Evolutionary conservation across 257 asterid genomes (phyloP).

Genomic region (Solanum chmielewskii): DNA sequence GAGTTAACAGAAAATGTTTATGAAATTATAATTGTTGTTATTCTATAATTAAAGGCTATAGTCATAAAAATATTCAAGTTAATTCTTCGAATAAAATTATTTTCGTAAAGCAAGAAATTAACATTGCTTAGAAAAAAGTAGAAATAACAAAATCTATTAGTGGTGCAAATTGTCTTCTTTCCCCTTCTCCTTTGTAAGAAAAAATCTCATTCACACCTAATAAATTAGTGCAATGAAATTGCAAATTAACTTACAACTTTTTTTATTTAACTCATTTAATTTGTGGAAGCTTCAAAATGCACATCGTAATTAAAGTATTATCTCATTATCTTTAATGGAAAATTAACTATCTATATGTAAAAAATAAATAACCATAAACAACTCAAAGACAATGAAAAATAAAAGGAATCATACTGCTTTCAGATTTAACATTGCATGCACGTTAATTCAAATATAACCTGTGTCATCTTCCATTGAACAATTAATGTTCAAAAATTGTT

Average conservation of each 20-base stretch:
- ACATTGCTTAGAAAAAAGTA: not conserved
- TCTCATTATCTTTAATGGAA: not conserved
- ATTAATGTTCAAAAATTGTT: not conserved
- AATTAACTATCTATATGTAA: not conserved
- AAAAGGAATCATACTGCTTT: not conserved
- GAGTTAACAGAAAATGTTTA: too few species aligned
- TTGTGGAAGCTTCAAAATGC: not conserved
- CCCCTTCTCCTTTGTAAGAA: not conserved
- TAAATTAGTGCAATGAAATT: not conserved
- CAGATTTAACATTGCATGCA: not conserved
- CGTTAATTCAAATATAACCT: not conserved
- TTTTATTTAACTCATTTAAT: not conserved
- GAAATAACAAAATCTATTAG: not conserved
- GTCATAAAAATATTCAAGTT: too few species aligned
- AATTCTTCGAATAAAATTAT: too few species aligned
- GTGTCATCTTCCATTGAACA: not conserved
- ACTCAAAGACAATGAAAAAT: not conserved
- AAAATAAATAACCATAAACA: not conserved
- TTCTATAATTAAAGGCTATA: too few species aligned
- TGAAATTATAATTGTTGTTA: too few species aligned
- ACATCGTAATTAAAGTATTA: not conserved
- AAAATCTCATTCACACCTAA: not conserved
- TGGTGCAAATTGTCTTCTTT: not conserved
- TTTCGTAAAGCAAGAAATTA: not conserved
- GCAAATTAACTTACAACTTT: not conserved